Evolutionary conservation across 805 yeast genomes (phyloP), one percentile per base, ranked within the genome.

Genomic region (Danielia oregonensis): DNA sequence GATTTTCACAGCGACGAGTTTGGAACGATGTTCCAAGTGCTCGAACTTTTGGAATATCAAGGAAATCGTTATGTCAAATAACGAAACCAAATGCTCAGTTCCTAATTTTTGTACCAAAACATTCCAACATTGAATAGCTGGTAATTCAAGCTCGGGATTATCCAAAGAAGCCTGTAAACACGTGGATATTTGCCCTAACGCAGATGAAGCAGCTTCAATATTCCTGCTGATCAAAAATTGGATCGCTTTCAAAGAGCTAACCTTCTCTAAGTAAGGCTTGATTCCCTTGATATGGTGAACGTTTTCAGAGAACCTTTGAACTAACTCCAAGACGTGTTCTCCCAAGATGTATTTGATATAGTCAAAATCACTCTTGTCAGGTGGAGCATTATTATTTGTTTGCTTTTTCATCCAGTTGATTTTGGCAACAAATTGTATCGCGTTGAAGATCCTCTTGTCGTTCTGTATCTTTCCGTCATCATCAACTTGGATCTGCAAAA

Each of bases 111-210:
- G 62, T 2, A 86, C 73, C 33, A 91, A 62, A 2, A 69, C 65
- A 33, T 70, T 67, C 82, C 96, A 81, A 36, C 93, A 82, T 30
- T 70, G 64, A 26, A 93, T 61, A 0, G 91, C 76, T 25, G 73
- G 72, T 11, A 63, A 62, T 39, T 81, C 81, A 10, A 88, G 68
- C 16, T 76, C 78, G 0, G 70, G 61, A 13, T 72, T 73, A 25
- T 81, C 88, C 15, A 89, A 58, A 0, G 91, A 81, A 1, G 88
- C 79, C 52, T 87, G 96, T 9, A 91, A 61, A 48, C 95, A 84
- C 2, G 95, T 83, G 39, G 86, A 82, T 4, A 91, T 76, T 53
- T 89, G 97, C 0, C 96, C 94, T 23, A 84, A 58, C 0, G 86
- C 86, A 24, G 66, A 55, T 3, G 66, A 50, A 0, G 64, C 61